These are phyloP conservation scores for Schizonepeta tenuifolia DNA, from an alignment of 257 asterid genomes.

Conservation along the genomic window DNA sequence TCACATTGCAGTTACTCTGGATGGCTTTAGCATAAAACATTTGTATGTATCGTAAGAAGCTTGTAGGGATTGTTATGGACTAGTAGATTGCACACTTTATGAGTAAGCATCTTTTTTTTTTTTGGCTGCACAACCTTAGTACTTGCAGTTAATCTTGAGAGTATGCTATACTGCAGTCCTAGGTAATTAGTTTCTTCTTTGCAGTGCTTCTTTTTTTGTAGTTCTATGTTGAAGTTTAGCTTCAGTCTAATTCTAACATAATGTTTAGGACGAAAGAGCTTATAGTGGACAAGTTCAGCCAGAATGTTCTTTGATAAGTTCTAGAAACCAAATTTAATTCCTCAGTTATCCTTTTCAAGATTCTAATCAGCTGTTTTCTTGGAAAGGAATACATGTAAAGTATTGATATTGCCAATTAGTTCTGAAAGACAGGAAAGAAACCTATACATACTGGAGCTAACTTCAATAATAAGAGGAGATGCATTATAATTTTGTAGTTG, in stretches of 20 bases:
- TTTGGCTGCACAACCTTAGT: constrained; percentile 2
- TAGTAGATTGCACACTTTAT: constrained; percentile 2
- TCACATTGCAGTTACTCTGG: constrained; percentile 12
- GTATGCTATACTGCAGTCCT: not conserved
- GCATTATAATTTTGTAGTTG: not conserved
- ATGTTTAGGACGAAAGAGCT: constrained; percentile 8
- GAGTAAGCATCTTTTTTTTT: not conserved
- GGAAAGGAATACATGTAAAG: not conserved
- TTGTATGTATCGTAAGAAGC: not conserved
- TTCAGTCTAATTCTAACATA: not conserved
- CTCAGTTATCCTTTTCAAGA: not conserved
- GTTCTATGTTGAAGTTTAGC: constrained; percentile 19
- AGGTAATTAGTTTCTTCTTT: constrained; percentile 18
- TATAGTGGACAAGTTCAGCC: constrained; percentile 1
- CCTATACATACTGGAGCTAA: not conserved
- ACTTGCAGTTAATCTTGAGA: constrained; percentile 15
- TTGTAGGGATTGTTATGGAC: constrained; percentile 2
- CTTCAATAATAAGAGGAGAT: not conserved
- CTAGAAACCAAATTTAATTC: constrained; percentile 6
- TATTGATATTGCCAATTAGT: not conserved
- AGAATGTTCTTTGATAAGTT: constrained; percentile 5
- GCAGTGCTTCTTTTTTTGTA: constrained; percentile 10
- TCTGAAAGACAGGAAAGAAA: not conserved
- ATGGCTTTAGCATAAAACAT: constrained; percentile 4
- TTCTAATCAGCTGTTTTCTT: not conserved